These are phyloP conservation scores for Lentinula boryana DNA, from an alignment of 768 basidiomycete genomes.

Conservation along the genomic window DNA sequence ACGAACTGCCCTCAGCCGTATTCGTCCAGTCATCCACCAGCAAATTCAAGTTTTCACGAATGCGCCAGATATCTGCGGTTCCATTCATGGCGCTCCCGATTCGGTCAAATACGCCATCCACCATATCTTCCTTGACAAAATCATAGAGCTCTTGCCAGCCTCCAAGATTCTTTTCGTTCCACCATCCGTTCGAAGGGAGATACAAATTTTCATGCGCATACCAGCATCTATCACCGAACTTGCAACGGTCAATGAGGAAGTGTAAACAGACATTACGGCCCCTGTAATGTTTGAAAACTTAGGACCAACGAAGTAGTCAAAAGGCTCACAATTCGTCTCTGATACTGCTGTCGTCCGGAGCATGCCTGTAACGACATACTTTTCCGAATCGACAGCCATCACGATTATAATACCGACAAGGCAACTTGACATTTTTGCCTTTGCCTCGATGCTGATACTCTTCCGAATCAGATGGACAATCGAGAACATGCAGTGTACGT, in stretches of 20 bases:
- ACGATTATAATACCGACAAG: constrained; percentile 35
- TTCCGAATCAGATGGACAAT: constrained; percentile 27
- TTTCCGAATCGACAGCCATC: constrained; percentile 23
- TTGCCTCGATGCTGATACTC: constrained; percentile 31
- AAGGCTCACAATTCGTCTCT: constrained; percentile 28
- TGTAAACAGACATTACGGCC: constrained; percentile 32
- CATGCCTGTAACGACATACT: constrained; percentile 27
- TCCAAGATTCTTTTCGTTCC: constrained; percentile 11
- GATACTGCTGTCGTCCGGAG: constrained; percentile 28
- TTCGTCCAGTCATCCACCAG: neutral
- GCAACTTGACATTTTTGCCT: constrained; percentile 10
- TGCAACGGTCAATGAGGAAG: constrained; percentile 26
- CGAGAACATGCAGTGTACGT: constrained; percentile 4
- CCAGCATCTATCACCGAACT: constrained; percentile 21
- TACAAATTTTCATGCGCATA: constrained; percentile 28
- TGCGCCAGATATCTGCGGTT: neutral
- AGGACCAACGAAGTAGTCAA: neutral
- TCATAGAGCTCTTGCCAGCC: neutral
- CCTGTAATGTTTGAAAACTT: constrained; percentile 11
- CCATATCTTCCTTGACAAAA: neutral
- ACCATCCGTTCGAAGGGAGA: constrained; percentile 27
- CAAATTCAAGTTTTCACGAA: neutral
- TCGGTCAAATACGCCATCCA: neutral
- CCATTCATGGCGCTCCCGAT: neutral
- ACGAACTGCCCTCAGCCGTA: neutral